These are phyloP conservation scores for Artemisia annua DNA, from an alignment of 129 eudicot genomes.

Conservation along the genomic window DNA sequence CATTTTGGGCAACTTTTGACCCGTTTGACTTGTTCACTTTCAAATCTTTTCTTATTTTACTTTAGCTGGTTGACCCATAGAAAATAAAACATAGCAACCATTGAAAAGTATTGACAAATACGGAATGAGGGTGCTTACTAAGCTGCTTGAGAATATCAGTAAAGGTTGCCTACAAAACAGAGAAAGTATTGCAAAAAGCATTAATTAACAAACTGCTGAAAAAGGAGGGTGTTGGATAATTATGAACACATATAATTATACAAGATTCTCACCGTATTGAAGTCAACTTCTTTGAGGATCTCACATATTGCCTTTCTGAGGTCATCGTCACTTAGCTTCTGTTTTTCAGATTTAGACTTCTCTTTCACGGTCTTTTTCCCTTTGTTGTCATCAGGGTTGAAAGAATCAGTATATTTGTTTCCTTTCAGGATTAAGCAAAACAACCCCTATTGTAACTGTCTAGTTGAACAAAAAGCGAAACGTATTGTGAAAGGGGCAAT, in stretches of 20 bases:
- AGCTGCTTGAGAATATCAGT: slow-evolving; percentile 94
- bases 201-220: no score
- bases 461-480: neutral
- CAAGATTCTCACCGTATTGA: slow-evolving; percentile 75
- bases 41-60: neutral
- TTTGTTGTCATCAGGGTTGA: slow-evolving; percentile 24
- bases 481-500: neutral
- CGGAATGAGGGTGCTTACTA: slow-evolving; percentile 47
- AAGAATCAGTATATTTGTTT: slow-evolving; percentile 4
- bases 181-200: slow-evolving; percentile 1
- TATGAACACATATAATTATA: neutral
- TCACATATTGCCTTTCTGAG: slow-evolving; percentile 73
- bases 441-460: neutral
- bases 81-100: neutral
- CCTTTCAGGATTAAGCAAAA: slow-evolving; percentile 5
- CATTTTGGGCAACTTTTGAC: neutral
- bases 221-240: neutral
- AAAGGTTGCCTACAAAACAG: slow-evolving; percentile 86
- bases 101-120: neutral
- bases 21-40: neutral
- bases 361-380: slow-evolving; percentile 76
- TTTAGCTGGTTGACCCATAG: neutral
- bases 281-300: slow-evolving; percentile 91
- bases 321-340: slow-evolving; percentile 65
- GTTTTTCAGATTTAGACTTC: slow-evolving; percentile 58